A percentile compares a stretch with the other conserved stretches of the same genome.
Conservation (phyloP, 2,329 filamentous ascomycete genomes). For the Fusarium algeriense region DNA sequence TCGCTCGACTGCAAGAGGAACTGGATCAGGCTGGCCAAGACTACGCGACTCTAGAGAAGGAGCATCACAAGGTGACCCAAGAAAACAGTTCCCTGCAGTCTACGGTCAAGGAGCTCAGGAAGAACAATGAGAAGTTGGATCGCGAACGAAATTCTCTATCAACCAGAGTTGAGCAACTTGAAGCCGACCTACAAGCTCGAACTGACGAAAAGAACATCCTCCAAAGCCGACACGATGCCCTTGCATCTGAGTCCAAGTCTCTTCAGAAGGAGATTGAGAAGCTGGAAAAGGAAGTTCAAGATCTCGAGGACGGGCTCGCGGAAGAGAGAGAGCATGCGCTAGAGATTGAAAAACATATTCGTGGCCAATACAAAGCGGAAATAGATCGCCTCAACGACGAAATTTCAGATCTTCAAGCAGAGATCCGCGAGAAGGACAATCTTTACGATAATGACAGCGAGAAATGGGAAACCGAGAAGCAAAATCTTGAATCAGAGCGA, state of each 20-base stretch:
- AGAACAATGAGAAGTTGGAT: constrained; percentile 49
- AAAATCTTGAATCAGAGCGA: constrained; percentile 73
- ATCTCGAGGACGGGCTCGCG: constrained; percentile 62
- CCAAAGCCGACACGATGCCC: constrained; percentile 75
- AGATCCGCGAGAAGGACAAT: constrained; percentile 77
- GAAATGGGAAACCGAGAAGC: constrained; percentile 75
- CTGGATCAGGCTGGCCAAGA: constrained; percentile 66
- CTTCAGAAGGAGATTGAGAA: constrained; percentile 73
- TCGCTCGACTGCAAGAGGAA: constrained; percentile 74
- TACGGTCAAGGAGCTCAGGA: constrained; percentile 58
- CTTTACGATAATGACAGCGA: constrained; percentile 78
- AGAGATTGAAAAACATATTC: constrained; percentile 71
- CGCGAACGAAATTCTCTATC: constrained; percentile 54
- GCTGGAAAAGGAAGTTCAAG: constrained; percentile 60
- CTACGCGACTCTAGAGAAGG: constrained; percentile 64
- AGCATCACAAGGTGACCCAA: constrained; percentile 60
- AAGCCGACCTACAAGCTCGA: constrained; percentile 70
- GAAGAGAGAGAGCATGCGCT: constrained; percentile 69
- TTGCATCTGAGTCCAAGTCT: constrained; percentile 74
- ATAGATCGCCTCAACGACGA: constrained; percentile 67
- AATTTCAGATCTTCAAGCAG: constrained; percentile 72
- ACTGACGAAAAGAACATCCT: constrained; percentile 76
- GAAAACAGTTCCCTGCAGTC: constrained; percentile 61
- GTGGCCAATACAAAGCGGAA: constrained; percentile 58
- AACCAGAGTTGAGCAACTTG: constrained; percentile 65